A percentile compares a stretch with the other conserved stretches of the same genome.
These are phyloP conservation scores for Anacardium occidentale DNA, from an alignment of 345 rosid species.

Conservation along the genomic window DNA sequence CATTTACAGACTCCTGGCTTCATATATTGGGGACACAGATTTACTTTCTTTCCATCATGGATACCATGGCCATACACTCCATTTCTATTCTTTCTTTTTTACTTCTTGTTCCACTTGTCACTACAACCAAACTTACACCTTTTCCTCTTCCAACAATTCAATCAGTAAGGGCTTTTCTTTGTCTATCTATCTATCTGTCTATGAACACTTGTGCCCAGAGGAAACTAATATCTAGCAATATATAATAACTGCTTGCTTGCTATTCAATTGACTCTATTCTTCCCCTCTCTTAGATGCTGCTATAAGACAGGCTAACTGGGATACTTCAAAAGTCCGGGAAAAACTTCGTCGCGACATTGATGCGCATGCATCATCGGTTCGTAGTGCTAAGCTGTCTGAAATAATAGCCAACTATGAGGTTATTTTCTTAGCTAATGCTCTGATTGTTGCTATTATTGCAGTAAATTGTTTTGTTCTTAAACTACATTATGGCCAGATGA, in stretches of 20 bases:
- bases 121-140: neutral
- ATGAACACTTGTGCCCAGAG: too few relatives aligned
- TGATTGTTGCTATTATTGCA: neutral
- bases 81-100: neutral
- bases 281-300: constrained; percentile 46
- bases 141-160: neutral
- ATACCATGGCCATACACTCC: neutral
- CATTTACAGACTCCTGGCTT: neutral
- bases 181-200: neutral
- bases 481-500: neutral
- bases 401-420: constrained; percentile 54
- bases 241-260: neutral
- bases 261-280: neutral
- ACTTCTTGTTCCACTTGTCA: neutral
- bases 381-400: constrained; percentile 54
- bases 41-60: neutral
- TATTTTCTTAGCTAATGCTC: constrained; percentile 15
- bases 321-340: constrained; percentile 55
- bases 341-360: constrained; percentile 62
- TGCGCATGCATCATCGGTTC: constrained; percentile 43
- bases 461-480: constrained; percentile 4
- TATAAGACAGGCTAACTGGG: constrained; percentile 60
- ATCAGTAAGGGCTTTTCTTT: neutral
- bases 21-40: neutral
- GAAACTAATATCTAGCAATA: neutral